Base-by-base conservation (phyloP, 768 basidiomycete species). In the Termitomyces sp. region DNA sequence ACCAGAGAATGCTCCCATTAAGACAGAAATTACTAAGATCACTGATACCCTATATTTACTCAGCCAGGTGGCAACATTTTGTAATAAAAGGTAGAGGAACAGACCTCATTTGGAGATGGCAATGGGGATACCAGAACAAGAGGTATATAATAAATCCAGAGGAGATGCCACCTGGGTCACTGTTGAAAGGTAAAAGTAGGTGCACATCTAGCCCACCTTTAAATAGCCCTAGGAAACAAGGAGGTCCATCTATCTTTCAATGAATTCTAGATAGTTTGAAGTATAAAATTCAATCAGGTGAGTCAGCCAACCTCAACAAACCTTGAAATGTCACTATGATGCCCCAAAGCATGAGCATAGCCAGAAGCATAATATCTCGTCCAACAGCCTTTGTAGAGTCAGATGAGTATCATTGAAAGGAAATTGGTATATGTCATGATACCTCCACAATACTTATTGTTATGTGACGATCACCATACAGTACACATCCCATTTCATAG, bases 311-410 rank as follows among this genome's bases (percentile, higher is more conserved):
- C 9, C 34, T 13, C 36, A n/a, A n/a, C n/a, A n/a, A n/a, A n/a
- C n/a, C n/a, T n/a, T n/a, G n/a, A n/a, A n/a, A n/a, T n/a, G n/a
- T 76, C n/a, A 80, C 78, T 20, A 84, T 79, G 22, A 87, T 52
- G 22, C 88, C 87, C 88, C 89, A 90, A 1, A 82, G 63, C 0
- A 80, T 77, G 50, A 88, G 70, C 79, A 88, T 82, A 1, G 80
- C 68, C 0, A 88, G 88, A 2, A 53, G 37, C 20, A 53, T 16
- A 11, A 59, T 27, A 54, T 61, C 59, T 16, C 60, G 63, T 18
- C 63, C 63, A 16, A 64, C 60, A 24, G 53, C 44, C 63, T 64
- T 22, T 11, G 15, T 30, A 30, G 22, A 3, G 8, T 47, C 5
- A 37, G 24, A 12, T 16, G 20, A 36, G n/a, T n/a, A n/a, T n/a